Conservation (phyloP, 2,329 filamentous ascomycete genomes). For the Alternaria hordeiaustralica region DNA sequence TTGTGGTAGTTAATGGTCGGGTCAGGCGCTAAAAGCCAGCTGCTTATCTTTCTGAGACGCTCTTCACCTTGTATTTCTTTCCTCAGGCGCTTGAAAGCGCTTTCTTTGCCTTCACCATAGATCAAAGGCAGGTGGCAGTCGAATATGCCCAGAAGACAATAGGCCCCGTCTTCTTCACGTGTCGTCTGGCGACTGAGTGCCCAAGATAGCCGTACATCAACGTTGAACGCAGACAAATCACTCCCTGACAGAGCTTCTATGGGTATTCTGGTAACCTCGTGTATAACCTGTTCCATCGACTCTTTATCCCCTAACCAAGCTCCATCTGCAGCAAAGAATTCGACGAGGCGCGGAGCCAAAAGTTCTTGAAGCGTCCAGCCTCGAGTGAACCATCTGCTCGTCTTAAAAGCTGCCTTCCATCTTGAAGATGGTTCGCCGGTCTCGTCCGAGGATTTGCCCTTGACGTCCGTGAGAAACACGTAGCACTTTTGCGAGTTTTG, state of each 20-base stretch:
- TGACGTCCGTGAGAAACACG: constrained; percentile 24
- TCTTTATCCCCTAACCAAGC: constrained; percentile 9
- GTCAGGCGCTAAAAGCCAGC: constrained; percentile 48
- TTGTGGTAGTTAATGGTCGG: constrained; percentile 44
- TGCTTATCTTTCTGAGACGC: constrained; percentile 2
- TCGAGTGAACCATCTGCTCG: constrained; percentile 24
- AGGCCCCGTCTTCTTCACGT: constrained; percentile 21
- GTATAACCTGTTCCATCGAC: constrained; percentile 5
- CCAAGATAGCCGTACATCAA: constrained; percentile 28
- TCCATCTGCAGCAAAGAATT: constrained; percentile 21
- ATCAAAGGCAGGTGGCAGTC: constrained; percentile 12
- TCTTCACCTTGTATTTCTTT: not conserved
- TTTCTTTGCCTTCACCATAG: constrained; percentile 21
- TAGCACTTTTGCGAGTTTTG: constrained; percentile 19
- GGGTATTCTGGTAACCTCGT: constrained; percentile 17
- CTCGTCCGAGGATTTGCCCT: not conserved
- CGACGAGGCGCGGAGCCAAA: constrained; percentile 14
- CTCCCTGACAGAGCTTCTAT: constrained; percentile 6
- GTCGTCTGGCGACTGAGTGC: constrained; percentile 30
- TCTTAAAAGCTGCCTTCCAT: constrained; percentile 8
- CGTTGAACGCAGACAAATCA: constrained; percentile 5
- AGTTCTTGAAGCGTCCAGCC: constrained; percentile 31
- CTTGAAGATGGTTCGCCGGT: not conserved
- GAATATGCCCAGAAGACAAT: constrained; percentile 23
- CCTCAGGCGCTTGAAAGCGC: constrained; percentile 15